Percentiles rank a stretch among this genome's conserved stretches.
Evolutionary conservation across 1,139 yeast species (phyloP).

Genomic region (Blastobotrys petasosporus): DNA sequence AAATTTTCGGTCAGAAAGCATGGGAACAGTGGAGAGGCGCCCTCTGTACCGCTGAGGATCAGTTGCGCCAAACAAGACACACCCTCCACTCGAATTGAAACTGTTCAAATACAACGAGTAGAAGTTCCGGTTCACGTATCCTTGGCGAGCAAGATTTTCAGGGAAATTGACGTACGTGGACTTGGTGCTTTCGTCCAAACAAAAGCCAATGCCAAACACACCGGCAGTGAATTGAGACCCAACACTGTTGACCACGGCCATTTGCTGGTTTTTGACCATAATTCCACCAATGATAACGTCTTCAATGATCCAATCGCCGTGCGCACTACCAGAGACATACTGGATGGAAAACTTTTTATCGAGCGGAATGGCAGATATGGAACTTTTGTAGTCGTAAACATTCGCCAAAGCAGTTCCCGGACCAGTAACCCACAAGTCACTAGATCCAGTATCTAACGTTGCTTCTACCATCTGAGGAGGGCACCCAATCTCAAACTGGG

Average conservation of each 20-base stretch:
- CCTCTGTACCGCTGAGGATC: constrained; percentile 50
- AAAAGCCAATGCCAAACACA: constrained; percentile 49
- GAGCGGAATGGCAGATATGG: background rate
- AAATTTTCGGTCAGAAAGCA: constrained; percentile 8
- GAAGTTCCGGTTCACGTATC: constrained; percentile 42
- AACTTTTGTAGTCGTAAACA: background rate
- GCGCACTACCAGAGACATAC: constrained; percentile 1
- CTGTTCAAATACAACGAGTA: constrained; percentile 33
- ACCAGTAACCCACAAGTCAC: constrained; percentile 54
- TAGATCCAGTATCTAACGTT: constrained; percentile 57
- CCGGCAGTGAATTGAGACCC: constrained; percentile 41
- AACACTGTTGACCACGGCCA: constrained; percentile 2
- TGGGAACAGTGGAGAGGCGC: constrained; percentile 32
- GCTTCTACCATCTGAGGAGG: constrained; percentile 20
- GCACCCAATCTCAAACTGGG: constrained; percentile 19
- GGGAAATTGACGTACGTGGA: constrained; percentile 6
- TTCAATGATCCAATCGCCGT: constrained; percentile 80
- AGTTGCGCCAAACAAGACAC: constrained; percentile 45
- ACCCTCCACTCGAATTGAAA: constrained; percentile 28
- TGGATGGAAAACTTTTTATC: constrained; percentile 1
- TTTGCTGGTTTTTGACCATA: constrained; percentile 11
- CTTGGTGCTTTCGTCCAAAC: constrained; percentile 36
- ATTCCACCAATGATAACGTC: constrained; percentile 45
- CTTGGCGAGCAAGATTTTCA: constrained; percentile 37
- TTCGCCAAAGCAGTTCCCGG: background rate